Percentiles rank a stretch among this genome's conserved stretches.
Conservation (phyloP, 1,284 basidiomycete genomes). For the Cryptococcus sp. region DNA sequence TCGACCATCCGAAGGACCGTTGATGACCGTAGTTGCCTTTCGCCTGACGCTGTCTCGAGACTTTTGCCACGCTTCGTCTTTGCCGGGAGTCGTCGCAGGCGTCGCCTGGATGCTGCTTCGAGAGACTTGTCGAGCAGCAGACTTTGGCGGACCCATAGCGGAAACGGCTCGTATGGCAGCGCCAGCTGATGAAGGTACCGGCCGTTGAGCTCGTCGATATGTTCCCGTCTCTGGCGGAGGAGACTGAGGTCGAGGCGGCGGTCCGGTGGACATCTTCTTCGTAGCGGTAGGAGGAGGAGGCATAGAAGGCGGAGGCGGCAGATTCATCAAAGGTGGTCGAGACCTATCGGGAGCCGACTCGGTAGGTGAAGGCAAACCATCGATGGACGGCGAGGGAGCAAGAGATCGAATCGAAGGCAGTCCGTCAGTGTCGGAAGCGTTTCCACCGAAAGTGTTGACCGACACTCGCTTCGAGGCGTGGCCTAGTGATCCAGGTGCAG, state of each 20-base stretch:
- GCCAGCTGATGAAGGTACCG: constrained; percentile 53
- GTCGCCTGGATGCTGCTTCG: constrained; percentile 63
- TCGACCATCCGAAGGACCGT: constrained; percentile 13
- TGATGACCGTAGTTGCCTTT: constrained; percentile 24
- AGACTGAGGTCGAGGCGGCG: constrained; percentile 76
- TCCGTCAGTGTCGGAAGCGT: constrained; percentile 14
- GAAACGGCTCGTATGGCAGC: constrained; percentile 51
- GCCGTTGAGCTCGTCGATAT: constrained; percentile 55
- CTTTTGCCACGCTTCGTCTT: constrained; percentile 47
- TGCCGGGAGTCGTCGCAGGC: constrained; percentile 20
- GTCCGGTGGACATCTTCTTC: constrained; percentile 46
- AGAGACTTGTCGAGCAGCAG: constrained; percentile 64
- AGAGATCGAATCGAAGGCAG: constrained; percentile 22
- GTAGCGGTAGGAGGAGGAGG: constrained; percentile 60
- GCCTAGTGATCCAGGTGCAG: constrained; percentile 19
- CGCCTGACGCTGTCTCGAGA: constrained; percentile 38
- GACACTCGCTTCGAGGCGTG: constrained; percentile 14
- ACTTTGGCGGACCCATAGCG: constrained; percentile 59
- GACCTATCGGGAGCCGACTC: constrained; percentile 59
- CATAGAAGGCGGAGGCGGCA: constrained; percentile 73
- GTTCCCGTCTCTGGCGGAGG: constrained; percentile 83
- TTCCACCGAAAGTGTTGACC: constrained; percentile 14
- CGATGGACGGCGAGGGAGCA: constrained; percentile 27
- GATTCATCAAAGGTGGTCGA: constrained; percentile 72
- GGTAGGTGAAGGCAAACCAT: constrained; percentile 23